A percentile compares a stretch with the other conserved stretches of the same genome.
These are phyloP conservation scores for Pontederia crassipes DNA, from an alignment of 176 grass and related monocot species.

Conservation along the genomic window DNA sequence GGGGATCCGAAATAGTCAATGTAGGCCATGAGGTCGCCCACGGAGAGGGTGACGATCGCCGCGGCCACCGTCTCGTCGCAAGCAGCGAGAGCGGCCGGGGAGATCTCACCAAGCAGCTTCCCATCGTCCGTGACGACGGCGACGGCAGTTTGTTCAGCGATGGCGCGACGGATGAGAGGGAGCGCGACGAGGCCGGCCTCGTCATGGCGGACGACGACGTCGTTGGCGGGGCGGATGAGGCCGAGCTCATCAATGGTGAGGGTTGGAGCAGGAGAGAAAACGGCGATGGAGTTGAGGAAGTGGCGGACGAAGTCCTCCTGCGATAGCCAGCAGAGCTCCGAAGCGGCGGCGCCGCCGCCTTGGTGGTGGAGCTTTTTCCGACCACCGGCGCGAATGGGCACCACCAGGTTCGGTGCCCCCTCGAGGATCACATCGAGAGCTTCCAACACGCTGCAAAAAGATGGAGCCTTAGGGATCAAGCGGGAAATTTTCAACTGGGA, in stretches of 20 bases:
- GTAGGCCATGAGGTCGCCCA: constrained; percentile 74
- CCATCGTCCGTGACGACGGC: constrained; percentile 52
- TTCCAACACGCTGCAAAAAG: constrained; percentile 53
- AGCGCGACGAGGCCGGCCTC: constrained; percentile 50
- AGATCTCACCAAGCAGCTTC: constrained; percentile 67
- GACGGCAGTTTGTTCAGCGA: constrained; percentile 42
- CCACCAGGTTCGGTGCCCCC: constrained; percentile 53
- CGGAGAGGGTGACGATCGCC: constrained; percentile 63
- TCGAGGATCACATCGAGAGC: constrained; percentile 66
- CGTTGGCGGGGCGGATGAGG: constrained; percentile 41
- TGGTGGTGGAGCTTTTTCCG: constrained; percentile 33
- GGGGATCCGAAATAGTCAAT: constrained; percentile 54
- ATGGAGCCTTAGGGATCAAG: neutral
- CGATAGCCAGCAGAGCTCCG: constrained; percentile 78
- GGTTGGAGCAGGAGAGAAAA: constrained; percentile 58
- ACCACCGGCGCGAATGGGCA: constrained; percentile 37
- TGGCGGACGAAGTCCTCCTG: constrained; percentile 77
- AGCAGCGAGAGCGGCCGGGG: constrained; percentile 36
- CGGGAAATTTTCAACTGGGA: too few species aligned
- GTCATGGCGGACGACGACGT: constrained; percentile 41
- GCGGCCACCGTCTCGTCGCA: constrained; percentile 42
- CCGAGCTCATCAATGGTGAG: constrained; percentile 54
- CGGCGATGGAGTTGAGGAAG: constrained; percentile 78
- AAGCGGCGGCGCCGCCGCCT: neutral
- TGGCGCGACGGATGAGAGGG: constrained; percentile 49